phyloP scores from a whole-genome alignment of 208 protist species.

The Leishmania aethiopica region DNA sequence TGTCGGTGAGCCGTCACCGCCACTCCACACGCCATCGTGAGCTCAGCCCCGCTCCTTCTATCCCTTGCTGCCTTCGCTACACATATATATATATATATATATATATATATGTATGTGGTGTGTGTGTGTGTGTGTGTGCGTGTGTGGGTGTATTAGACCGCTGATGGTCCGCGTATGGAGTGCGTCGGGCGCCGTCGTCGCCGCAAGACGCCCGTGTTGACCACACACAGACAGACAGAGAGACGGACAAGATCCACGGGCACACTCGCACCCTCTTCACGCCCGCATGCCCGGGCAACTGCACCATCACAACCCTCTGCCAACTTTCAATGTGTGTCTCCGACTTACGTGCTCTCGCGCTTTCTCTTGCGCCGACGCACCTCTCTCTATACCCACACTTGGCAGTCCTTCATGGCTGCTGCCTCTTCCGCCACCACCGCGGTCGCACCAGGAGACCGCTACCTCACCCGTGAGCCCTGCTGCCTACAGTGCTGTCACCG shows the following conservation, averaged over 20 bases:
- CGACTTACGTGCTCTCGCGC: not conserved
- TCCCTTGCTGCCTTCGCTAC: not conserved
- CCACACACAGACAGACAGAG: not conserved
- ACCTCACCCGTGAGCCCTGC: slow-evolving; percentile 35
- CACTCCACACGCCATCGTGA: not conserved
- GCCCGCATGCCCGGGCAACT: not conserved
- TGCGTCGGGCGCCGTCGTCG: not conserved
- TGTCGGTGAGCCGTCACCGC: not conserved
- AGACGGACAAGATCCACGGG: not conserved
- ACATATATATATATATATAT: not conserved
- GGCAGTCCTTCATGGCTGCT: not conserved
- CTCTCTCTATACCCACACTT: not conserved
- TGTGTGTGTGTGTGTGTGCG: too few species aligned
- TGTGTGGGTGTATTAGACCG: not conserved
- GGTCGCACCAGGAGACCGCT: slow-evolving; percentile 40
- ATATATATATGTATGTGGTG: too few species aligned
- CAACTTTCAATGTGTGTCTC: not conserved
- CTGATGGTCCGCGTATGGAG: not conserved
- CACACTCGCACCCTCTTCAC: not conserved
- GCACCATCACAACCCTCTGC: not conserved
- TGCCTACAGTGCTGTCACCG: slow-evolving; percentile 20
- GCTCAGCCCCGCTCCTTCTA: not conserved
- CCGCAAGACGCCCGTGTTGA: not conserved
- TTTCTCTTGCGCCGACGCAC: not conserved
- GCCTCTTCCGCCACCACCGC: not conserved